Percentiles rank a stretch among this genome's conserved stretches.
Evolutionary conservation across 139 green algal genomes (phyloP).

Genomic region (Volvox reticuliferus): DNA sequence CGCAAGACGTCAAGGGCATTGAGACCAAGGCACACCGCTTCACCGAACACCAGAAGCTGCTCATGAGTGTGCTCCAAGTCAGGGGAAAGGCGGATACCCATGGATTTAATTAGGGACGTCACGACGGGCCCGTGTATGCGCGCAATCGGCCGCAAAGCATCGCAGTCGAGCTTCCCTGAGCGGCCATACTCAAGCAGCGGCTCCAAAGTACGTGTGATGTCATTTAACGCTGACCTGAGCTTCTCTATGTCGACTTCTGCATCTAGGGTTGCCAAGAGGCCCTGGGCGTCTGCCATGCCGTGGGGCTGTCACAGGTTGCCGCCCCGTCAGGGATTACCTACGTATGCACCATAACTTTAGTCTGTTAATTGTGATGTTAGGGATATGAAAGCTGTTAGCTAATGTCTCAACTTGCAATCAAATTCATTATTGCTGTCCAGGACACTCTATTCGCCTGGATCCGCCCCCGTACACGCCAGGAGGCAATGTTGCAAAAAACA

Average conservation of each 20-base stretch:
- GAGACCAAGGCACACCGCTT: conserved; percentile 24
- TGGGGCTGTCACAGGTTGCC: not conserved
- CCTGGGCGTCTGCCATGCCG: not conserved
- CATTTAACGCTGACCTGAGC: not conserved
- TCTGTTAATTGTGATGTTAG: not conserved
- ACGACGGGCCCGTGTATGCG: conserved; percentile 1
- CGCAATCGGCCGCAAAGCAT: conserved; percentile 17
- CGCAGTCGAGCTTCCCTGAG: not conserved
- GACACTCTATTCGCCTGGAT: no score
- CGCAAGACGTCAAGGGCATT: conserved; percentile 47
- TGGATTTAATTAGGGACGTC: not conserved
- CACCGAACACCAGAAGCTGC: conserved; percentile 3
- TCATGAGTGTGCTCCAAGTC: not conserved
- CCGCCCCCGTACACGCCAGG: not conserved
- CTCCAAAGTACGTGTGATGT: not conserved
- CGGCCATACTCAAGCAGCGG: conserved; percentile 1
- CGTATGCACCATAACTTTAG: not conserved
- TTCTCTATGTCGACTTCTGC: not conserved
- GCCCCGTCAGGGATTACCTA: not conserved
- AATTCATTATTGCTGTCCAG: no score
- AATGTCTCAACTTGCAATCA: no score
- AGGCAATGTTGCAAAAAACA: not conserved
- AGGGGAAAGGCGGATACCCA: not conserved
- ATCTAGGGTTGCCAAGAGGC: conserved; percentile 10
- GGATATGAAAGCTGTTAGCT: not conserved